phyloP scores from a whole-genome alignment of 441 rosid genomes.

The Raphanus hybrid region DNA sequence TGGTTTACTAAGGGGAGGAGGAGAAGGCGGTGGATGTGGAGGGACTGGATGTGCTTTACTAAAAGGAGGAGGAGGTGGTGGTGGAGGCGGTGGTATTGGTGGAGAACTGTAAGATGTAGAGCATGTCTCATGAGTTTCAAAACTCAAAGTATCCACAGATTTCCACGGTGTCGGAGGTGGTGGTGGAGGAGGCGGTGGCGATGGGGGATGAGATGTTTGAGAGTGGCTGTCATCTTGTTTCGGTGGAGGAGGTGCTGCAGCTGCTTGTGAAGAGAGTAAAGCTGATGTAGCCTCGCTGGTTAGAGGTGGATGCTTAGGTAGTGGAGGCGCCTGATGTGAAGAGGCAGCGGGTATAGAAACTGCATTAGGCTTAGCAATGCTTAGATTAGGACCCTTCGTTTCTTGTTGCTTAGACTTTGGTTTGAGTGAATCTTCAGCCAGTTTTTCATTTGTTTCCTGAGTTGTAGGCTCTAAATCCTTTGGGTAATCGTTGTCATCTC shows the following conservation, averaged over 20 bases:
- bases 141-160: constrained; percentile 37
- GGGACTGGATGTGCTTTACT: constrained; percentile 36
- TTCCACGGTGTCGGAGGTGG: constrained; percentile 50
- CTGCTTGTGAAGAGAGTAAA: no score
- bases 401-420: constrained; percentile 68
- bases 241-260: no score
- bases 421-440: constrained; percentile 59
- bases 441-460: constrained; percentile 51
- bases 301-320: no score
- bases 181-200: constrained; percentile 30
- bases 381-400: constrained; percentile 48
- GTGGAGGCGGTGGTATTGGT: constrained; percentile 27
- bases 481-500: constrained; percentile 44
- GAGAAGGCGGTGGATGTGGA: constrained; percentile 47
- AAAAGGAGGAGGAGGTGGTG: constrained; percentile 32
- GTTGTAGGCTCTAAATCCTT: constrained; percentile 26
- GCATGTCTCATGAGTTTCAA: constrained; percentile 22
- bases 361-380: no score
- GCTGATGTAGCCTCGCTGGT: no score
- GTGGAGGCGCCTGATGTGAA: no score
- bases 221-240: no score
- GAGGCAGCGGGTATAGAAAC: no score
- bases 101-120: constrained; percentile 26
- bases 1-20: background rate
- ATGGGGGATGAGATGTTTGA: no score